Base-by-base conservation (phyloP, 148 eudicot species). In the Cornus florida region DNA sequence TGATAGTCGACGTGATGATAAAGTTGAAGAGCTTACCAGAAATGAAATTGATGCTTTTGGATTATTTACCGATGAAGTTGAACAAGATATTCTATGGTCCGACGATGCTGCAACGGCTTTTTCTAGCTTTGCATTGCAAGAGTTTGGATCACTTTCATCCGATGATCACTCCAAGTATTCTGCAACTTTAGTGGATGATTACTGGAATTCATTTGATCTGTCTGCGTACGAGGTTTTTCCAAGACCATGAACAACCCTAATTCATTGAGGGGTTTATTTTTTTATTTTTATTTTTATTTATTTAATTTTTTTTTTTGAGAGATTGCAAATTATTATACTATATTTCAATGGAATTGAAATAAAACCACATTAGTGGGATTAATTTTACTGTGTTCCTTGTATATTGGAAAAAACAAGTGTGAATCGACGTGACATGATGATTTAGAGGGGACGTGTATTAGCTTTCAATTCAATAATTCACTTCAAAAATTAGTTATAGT, bases 191-290 rank as follows among this genome's bases (percentile, higher is more conserved):
- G 43, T 78, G 17, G 70, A 78, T 1, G 89, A 92, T 56, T 83
- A 84, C 75, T 91, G 94, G 93, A 88, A 86, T 74, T 83, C 79
- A 50, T 89, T 89, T 19, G 93, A 93, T 83, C 83, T 84, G 33
- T 74, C 90, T 1, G 83, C 80, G 32, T 87, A 70, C 38, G 93
- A 89, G 65, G 82, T 69, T 73, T 87, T 83, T 77, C 74, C 86
- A 48, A 84, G 77, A 82, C 82, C 88, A 77, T 84, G 82, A 77
- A 43, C 0, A 72, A 28, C 35, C 78, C 56, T 43, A 9, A 43
- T 35, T 1, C 11, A 38, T 8, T 0, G 9, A 10, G 48, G 28
- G n/a, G n/a, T n/a, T n/a, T n/a, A n/a, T 60, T 71, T 43, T 9
- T 43, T 74, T n/a, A 2, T 53, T 67, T 22, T 66, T 7, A 22